Evolutionary conservation across 306 rosid species (phyloP).

Genomic region (Vigna nakashimae): DNA sequence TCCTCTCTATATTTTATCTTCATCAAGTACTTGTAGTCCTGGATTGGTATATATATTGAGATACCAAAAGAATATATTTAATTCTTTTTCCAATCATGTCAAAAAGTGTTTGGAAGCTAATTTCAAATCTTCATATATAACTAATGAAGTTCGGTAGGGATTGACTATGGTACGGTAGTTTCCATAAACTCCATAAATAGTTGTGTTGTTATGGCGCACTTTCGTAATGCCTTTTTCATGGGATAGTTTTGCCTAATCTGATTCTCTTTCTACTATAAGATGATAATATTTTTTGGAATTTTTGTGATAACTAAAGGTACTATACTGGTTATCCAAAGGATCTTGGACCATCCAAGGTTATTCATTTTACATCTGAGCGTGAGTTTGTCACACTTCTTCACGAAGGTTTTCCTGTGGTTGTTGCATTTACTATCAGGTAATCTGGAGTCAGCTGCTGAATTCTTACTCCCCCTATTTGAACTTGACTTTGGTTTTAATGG

Average conservation of each 20-base stretch:
- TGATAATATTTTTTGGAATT: constrained; percentile 1
- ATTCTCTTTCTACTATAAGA: background rate
- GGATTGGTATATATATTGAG: no score
- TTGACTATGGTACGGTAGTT: constrained; percentile 3
- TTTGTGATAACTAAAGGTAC: constrained; percentile 57
- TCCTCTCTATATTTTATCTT: no score
- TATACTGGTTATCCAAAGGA: constrained; percentile 89
- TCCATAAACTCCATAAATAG: background rate
- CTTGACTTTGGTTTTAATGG: background rate
- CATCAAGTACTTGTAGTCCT: no score
- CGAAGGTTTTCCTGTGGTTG: constrained; percentile 85
- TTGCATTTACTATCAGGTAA: constrained; percentile 88
- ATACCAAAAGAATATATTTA: no score
- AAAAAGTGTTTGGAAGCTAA: constrained; percentile 7
- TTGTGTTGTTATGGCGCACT: constrained; percentile 30
- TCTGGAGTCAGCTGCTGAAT: constrained; percentile 30
- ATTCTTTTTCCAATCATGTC: background rate
- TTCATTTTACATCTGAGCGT: constrained; percentile 90
- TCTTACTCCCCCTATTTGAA: constrained; percentile 2
- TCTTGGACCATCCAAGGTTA: constrained; percentile 83
- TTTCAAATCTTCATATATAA: background rate
- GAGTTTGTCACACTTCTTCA: constrained; percentile 90
- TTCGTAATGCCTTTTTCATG: background rate
- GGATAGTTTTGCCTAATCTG: background rate
- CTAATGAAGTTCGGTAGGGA: constrained; percentile 1